Conservation (phyloP, 345 rosid genomes). For the Angophora floribunda region DNA sequence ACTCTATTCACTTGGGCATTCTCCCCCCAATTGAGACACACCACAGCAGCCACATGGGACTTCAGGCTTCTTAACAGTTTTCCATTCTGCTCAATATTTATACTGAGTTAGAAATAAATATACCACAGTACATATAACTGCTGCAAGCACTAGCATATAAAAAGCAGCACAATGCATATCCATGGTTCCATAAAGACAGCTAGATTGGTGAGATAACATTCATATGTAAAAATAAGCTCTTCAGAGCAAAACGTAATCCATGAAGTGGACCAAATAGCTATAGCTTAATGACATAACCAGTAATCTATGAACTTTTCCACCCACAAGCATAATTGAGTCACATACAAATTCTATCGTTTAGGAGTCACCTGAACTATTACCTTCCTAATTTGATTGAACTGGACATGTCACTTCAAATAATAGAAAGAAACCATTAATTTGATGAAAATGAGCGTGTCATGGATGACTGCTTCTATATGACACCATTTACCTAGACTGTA, state of each 20-base stretch:
- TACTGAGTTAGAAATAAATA: background rate
- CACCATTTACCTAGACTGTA: too few species aligned
- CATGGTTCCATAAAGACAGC: background rate
- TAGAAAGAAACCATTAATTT: background rate
- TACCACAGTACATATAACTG: background rate
- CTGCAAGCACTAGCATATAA: background rate
- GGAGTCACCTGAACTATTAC: background rate
- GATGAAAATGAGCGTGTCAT: background rate
- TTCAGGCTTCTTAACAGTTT: conserved; percentile 70
- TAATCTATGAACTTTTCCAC: background rate
- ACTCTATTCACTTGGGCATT: conserved; percentile 43
- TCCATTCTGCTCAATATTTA: conserved; percentile 51
- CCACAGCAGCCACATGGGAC: conserved; percentile 70
- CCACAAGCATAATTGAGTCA: background rate
- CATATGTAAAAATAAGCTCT: background rate
- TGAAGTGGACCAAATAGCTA: background rate
- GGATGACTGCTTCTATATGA: background rate
- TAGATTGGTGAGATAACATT: background rate
- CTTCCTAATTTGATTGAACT: background rate
- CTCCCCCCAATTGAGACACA: conserved; percentile 92
- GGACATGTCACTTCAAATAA: background rate
- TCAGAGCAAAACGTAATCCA: background rate
- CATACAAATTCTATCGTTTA: background rate
- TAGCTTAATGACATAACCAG: background rate
- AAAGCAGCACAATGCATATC: background rate